phyloP scores from a whole-genome alignment of 1,139 yeast species.

The Geotrichum fermentans region DNA sequence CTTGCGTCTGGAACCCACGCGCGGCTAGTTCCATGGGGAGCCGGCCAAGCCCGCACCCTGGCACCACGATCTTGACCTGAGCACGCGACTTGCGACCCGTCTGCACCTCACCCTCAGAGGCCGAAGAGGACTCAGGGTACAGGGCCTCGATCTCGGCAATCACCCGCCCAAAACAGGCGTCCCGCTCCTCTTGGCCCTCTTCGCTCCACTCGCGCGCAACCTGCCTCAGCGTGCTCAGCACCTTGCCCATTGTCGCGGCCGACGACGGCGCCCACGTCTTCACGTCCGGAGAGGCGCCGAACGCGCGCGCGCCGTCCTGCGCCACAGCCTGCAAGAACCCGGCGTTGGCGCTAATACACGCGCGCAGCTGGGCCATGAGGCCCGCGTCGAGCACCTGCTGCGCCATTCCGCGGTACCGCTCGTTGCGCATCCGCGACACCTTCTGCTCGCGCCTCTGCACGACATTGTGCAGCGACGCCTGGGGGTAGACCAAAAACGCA shows the following conservation, averaged over 20 bases:
- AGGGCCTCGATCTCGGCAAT: constrained; percentile 42
- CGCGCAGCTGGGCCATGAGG: constrained; percentile 45
- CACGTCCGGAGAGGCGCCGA: constrained; percentile 50
- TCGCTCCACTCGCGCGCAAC: constrained; percentile 71
- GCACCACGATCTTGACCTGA: constrained; percentile 51
- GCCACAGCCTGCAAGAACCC: constrained; percentile 47
- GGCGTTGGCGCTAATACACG: constrained; percentile 49
- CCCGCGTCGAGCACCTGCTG: constrained; percentile 21
- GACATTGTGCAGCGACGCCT: constrained; percentile 26
- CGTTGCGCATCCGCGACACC: constrained; percentile 20
- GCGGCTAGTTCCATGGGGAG: constrained; percentile 66
- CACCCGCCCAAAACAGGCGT: constrained; percentile 45
- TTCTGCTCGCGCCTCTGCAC: constrained; percentile 29
- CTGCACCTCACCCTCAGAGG: background rate
- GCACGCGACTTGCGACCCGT: background rate
- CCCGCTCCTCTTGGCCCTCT: constrained; percentile 56
- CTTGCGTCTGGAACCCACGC: constrained; percentile 70
- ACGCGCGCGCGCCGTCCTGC: constrained; percentile 40
- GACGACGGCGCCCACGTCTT: constrained; percentile 46
- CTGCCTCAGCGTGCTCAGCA: constrained; percentile 58
- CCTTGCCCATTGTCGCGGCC: constrained; percentile 53
- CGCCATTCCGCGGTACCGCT: constrained; percentile 22
- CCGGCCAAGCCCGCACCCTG: constrained; percentile 83
- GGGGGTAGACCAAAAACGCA: constrained; percentile 27
- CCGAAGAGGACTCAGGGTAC: constrained; percentile 40